Evolutionary conservation across 805 yeast genomes (phyloP), one percentile per base, ranked within the genome.

Genomic region (Schizosaccharomyces osmophilus): DNA sequence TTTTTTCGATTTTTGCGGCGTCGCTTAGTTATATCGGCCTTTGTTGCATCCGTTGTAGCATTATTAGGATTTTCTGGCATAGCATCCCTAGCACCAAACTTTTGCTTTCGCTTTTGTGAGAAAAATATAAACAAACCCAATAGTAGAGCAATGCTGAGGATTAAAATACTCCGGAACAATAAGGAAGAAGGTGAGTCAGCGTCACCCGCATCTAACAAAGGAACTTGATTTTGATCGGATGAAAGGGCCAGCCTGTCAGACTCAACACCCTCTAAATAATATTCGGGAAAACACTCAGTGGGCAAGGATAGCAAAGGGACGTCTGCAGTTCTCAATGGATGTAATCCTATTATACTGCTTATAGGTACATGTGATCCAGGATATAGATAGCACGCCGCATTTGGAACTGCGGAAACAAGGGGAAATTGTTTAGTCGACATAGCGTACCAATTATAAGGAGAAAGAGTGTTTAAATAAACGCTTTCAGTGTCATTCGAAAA

Each of bases 381-480:
- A 4, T 45, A 45, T 6, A 17, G 6, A 70, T 64, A 51, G 72
- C 83, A 87, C 60, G 78, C 75, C 0, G 95, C 83, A 1, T 78
- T 67, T 0, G 95, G 90, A 0, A 96, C 93, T 6, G 87, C 79
- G 62, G 81, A 79, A 8, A 90, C 87, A 59, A 90, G 71, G 0
- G 96, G 96, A 69, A 83, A 90, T 65, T 82, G 77, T 29, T 72
- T 69, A 65, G 82, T 84, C 26, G 94, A 84, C 79, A 90, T 76
- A 3, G 95, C 96, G 73, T 79, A 86, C 95, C 95, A 89, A 24
- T 17, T 29, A 15, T 51, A 17, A 51, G 11, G 15, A 24, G 32
- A 19, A 29, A 19, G 57, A 29, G 41, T 36, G 41, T 51, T 51
- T 6, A 51, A 2, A 29, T 51, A 51, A 19, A 51, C 57, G 36